A percentile compares a stretch with the other conserved stretches of the same genome.
Conservation (phyloP, 2,329 filamentous ascomycete genomes). For the Akanthomyces lecanii region DNA sequence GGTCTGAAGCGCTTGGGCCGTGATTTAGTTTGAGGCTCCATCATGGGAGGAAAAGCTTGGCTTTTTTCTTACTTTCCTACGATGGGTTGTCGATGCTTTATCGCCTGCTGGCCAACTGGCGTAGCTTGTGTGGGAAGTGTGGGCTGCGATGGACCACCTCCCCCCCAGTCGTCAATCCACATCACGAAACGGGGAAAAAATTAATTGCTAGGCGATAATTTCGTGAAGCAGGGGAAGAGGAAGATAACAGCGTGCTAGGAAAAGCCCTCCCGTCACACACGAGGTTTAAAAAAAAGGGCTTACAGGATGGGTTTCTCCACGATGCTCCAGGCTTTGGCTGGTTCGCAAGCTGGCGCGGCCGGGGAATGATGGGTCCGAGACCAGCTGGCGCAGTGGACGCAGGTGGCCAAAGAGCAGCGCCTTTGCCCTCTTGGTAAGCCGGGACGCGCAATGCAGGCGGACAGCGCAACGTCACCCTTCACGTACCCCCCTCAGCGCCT, state of each 20-base stretch:
- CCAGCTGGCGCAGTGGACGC: neutral
- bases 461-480: slow-evolving; percentile 16
- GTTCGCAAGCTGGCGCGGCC: slow-evolving; percentile 3
- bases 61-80: neutral
- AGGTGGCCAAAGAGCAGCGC: slow-evolving; percentile 5
- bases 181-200: neutral
- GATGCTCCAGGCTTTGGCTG: neutral
- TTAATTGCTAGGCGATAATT: neutral
- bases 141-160: neutral
- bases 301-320: neutral
- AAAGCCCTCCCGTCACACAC: neutral
- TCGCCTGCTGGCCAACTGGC: neutral
- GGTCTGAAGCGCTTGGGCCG: neutral
- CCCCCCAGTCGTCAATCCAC: neutral
- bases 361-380: slow-evolving; percentile 6
- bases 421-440: slow-evolving; percentile 4
- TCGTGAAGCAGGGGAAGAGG: neutral
- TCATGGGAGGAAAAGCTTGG: slow-evolving; percentile 2
- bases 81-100: neutral
- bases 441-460: slow-evolving; percentile 16
- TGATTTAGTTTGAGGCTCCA: neutral
- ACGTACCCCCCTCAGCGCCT: neutral
- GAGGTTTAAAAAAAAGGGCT: neutral
- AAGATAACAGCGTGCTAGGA: neutral
- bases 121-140: neutral